Percentiles rank a stretch among this genome's conserved stretches.
These are phyloP conservation scores for Jackrogersella minutella DNA, from an alignment of 495 filamentous ascomycete species.

Conservation along the genomic window DNA sequence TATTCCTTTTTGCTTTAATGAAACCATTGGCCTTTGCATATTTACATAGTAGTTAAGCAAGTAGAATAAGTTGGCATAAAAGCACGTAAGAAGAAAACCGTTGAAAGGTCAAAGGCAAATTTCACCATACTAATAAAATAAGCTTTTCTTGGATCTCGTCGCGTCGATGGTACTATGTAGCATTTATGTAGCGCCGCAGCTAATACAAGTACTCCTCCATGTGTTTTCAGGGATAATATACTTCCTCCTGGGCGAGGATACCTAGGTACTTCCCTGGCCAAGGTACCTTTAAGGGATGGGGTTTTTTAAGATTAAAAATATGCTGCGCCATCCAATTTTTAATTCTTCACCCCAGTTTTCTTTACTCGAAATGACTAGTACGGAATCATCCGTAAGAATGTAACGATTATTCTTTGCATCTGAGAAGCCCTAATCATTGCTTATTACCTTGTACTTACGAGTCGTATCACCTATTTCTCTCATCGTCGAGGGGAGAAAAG, in stretches of 20 bases:
- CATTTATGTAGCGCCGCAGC: not conserved
- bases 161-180: conserved; percentile 3
- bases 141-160: conserved; percentile 23
- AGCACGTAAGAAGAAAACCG: too few relatives aligned
- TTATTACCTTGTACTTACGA: too few relatives aligned
- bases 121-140: conserved; percentile 2
- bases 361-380: conserved; percentile 4
- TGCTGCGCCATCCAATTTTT: conserved; percentile 28
- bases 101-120: too few relatives aligned
- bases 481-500: too few relatives aligned
- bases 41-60: too few relatives aligned
- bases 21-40: too few relatives aligned
- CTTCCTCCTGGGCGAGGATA: conserved; percentile 11
- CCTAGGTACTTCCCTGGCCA: not conserved
- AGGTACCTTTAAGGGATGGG: not conserved
- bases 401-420: conserved; percentile 27
- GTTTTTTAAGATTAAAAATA: conserved; percentile 33
- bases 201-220: conserved; percentile 10
- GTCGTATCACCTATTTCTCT: too few relatives aligned
- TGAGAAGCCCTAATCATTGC: conserved; percentile 20
- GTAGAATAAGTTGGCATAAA: too few relatives aligned
- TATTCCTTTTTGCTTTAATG: too few relatives aligned
- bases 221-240: conserved; percentile 17
- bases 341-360: conserved; percentile 9
- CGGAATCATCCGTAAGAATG: conserved; percentile 24